These are phyloP conservation scores for Phytophthora cactorum DNA, from an alignment of 352 stramenopile genomes.

Conservation along the genomic window DNA sequence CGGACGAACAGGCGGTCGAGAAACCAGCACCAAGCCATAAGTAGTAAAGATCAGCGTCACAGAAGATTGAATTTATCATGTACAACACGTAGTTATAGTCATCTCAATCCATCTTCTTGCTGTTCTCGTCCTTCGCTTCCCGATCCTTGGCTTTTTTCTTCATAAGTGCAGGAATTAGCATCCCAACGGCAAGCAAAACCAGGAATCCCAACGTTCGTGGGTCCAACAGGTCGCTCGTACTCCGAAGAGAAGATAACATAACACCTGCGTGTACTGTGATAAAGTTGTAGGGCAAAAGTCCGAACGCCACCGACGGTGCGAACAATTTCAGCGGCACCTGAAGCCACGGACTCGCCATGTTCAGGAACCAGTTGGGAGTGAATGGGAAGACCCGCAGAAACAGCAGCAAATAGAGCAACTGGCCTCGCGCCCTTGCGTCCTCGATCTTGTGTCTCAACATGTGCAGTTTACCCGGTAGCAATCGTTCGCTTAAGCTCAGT, in stretches of 20 bases:
- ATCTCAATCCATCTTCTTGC: slow-evolving; percentile 35
- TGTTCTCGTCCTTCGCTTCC: slow-evolving; percentile 15
- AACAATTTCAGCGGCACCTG: slow-evolving; percentile 75
- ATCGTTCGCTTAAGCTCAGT: slow-evolving; percentile 58
- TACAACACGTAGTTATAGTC: too few species aligned
- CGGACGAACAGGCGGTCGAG: not conserved
- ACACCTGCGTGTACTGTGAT: slow-evolving; percentile 79
- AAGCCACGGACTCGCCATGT: slow-evolving; percentile 81
- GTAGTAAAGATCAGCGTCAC: not conserved
- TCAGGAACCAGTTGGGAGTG: slow-evolving; percentile 88
- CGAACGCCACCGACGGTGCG: slow-evolving; percentile 64
- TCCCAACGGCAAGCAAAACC: slow-evolving; percentile 59
- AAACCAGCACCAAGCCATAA: too few species aligned
- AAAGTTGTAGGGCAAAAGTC: slow-evolving; percentile 86
- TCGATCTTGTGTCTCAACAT: slow-evolving; percentile 63
- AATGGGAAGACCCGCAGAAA: slow-evolving; percentile 86
- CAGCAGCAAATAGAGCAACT: slow-evolving; percentile 69
- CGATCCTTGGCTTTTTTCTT: slow-evolving; percentile 44
- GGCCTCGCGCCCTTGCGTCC: slow-evolving; percentile 44
- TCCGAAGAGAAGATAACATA: slow-evolving; percentile 75
- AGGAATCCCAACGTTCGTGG: slow-evolving; percentile 62
- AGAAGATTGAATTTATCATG: too few species aligned
- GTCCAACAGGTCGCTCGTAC: slow-evolving; percentile 73
- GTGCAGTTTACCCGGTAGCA: slow-evolving; percentile 67
- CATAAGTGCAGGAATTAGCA: slow-evolving; percentile 71